A percentile compares a stretch with the other conserved stretches of the same genome.
Evolutionary conservation across 139 green algal species (phyloP).

Genomic region (Closterium sp.): DNA sequence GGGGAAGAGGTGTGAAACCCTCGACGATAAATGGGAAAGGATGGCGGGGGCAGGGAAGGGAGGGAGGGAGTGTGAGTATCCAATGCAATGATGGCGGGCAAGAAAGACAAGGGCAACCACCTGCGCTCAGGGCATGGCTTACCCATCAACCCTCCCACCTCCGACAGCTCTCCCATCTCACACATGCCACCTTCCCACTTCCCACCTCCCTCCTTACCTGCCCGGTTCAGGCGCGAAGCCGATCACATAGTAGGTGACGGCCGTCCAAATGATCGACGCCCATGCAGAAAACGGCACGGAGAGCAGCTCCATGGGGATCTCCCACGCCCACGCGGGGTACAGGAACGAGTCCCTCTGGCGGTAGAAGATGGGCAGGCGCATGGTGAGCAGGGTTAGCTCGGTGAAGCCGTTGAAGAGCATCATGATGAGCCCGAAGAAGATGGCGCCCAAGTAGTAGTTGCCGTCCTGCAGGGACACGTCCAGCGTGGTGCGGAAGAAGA

Average conservation of each 20-base stretch:
- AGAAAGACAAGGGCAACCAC: too few relatives aligned
- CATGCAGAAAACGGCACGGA: constrained; percentile 61
- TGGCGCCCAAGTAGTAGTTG: constrained; percentile 56
- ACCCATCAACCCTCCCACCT: too few relatives aligned
- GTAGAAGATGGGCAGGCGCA: constrained; percentile 66
- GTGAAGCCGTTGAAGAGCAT: constrained; percentile 53
- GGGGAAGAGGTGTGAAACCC: neutral
- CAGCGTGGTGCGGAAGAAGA: constrained; percentile 59
- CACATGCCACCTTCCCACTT: too few relatives aligned
- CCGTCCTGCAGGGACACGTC: constrained; percentile 44
- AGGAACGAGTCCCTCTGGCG: constrained; percentile 74
- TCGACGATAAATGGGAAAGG: too few relatives aligned
- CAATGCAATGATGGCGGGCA: too few relatives aligned
- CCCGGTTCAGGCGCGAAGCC: constrained; percentile 10
- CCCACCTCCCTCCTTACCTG: neutral
- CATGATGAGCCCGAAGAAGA: constrained; percentile 61
- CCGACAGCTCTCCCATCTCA: too few relatives aligned
- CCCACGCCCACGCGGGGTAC: constrained; percentile 60
- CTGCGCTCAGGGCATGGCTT: too few relatives aligned
- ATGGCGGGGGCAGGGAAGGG: neutral
- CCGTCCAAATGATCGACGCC: constrained; percentile 51
- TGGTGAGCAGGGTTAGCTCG: neutral
- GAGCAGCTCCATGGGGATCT: constrained; percentile 48
- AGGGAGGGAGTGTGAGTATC: too few relatives aligned
- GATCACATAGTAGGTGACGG: constrained; percentile 29